phyloP scores from a whole-genome alignment of 306 rosid species.

The Cicer pinnatifidum region DNA sequence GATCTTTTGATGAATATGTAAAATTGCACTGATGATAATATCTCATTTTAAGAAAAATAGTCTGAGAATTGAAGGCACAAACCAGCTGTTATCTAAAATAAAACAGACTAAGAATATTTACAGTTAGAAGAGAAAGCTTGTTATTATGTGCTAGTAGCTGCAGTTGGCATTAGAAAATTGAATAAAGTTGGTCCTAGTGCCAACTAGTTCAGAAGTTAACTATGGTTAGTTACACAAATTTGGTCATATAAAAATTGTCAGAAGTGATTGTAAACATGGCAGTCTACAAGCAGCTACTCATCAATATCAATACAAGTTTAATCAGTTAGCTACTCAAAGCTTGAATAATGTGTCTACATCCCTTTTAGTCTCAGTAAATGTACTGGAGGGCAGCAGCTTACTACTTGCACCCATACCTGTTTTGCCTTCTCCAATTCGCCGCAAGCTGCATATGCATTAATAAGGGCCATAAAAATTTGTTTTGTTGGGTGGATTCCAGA shows the following conservation, averaged over 20 bases:
- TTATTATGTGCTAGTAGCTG: neutral
- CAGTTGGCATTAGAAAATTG: conserved; percentile 15
- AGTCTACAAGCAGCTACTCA: conserved; percentile 29
- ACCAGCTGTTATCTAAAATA: neutral
- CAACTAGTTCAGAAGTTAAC: conserved; percentile 8
- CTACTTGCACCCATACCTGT: conserved; percentile 59
- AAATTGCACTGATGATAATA: neutral
- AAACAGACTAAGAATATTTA: conserved; percentile 15
- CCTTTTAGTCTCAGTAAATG: too few species aligned
- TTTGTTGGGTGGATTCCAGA: conserved; percentile 50
- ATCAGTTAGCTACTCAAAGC: conserved; percentile 27
- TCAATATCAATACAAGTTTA: conserved; percentile 1
- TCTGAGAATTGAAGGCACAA: neutral
- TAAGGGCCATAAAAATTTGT: conserved; percentile 69
- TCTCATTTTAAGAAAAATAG: conserved; percentile 1
- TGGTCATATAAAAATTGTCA: neutral
- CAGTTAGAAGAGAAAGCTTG: conserved; percentile 1
- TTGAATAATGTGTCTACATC: neutral
- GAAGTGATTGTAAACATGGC: conserved; percentile 20
- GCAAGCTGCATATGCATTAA: conserved; percentile 72
- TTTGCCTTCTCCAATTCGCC: conserved; percentile 88
- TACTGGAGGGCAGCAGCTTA: neutral
- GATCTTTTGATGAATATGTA: neutral
- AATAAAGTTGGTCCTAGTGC: neutral
- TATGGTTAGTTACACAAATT: neutral